These are phyloP conservation scores for Carex parvula DNA, from an alignment of 176 grass and related monocot species.

Conservation along the genomic window DNA sequence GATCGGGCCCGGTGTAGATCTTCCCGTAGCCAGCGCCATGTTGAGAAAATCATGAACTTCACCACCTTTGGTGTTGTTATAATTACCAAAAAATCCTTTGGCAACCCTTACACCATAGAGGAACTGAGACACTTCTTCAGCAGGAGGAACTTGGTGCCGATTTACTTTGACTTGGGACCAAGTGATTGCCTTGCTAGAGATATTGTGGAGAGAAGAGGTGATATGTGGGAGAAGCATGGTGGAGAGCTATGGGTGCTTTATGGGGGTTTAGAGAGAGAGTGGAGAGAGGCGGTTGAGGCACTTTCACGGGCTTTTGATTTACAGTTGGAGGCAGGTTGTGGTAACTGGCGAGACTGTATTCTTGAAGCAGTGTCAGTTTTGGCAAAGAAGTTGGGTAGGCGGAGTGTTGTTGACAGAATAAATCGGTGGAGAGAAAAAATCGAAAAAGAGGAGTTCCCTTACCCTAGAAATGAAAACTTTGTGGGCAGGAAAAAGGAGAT, in stretches of 20 bases:
- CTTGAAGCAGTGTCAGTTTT: constrained; percentile 62
- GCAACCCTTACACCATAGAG: constrained; percentile 84
- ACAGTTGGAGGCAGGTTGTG: constrained; percentile 73
- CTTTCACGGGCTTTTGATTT: constrained; percentile 66
- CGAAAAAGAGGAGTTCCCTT: constrained; percentile 89
- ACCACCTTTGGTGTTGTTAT: constrained; percentile 87
- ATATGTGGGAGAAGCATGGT: constrained; percentile 91
- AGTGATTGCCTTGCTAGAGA: constrained; percentile 93
- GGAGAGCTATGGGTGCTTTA: constrained; percentile 98
- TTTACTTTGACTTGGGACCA: constrained; percentile 82
- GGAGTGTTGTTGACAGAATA: constrained; percentile 80
- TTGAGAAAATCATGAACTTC: constrained; percentile 90
- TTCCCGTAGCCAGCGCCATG: constrained; percentile 61
- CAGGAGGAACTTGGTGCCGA: constrained; percentile 73
- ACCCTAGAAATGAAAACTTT: constrained; percentile 67
- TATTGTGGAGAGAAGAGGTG: constrained; percentile 93
- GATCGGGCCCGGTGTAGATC: constrained; percentile 73
- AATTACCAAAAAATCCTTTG: constrained; percentile 89
- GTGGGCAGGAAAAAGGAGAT: constrained; percentile 92
- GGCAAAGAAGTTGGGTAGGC: constrained; percentile 73
- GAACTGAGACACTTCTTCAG: constrained; percentile 79
- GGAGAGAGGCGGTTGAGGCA: constrained; percentile 84
- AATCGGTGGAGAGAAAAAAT: constrained; percentile 76
- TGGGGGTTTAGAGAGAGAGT: constrained; percentile 83
- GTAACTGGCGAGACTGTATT: constrained; percentile 87